Base-by-base conservation (phyloP, 2,329 filamentous ascomycete genomes). In the Reticulascus tulasneorum region DNA sequence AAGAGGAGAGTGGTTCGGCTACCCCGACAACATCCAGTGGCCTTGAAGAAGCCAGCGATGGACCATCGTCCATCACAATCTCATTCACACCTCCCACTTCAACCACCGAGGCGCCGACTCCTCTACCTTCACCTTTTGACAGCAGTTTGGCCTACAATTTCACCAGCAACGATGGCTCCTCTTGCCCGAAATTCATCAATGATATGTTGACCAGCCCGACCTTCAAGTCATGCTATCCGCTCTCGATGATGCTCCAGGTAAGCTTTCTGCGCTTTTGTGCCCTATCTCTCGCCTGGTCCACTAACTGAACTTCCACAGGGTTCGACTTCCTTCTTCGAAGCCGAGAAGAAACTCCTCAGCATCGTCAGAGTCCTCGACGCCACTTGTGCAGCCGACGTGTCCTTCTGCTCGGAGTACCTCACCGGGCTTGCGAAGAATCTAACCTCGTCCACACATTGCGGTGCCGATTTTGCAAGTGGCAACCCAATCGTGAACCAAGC, bases 241-340 rank as follows among this genome's bases (percentile, higher is more conserved):
- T 96, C 38, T 95, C 90, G 2, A 71, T 95, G 50, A 75, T 97
- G 46, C 69, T 97, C 9, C 79, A 86, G 68, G 85, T 86, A 64
- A 54, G 75, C 54, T 9, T 21, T 9, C 17, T 9, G 6, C 7
- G 12, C 7, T 10, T 35, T 32, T n/a, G 22, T 6, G 22, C 18
- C 20, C 29, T 16, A 30, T 12, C 20, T 16, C 9, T 33, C 13
- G 23, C 10, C 26, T 33, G 33, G 42, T 25, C 27, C 41, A 40
- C 48, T 59, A 35, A 58, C n/a, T n/a, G n/a, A n/a, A n/a, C 32
- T 22, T 23, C 22, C 10, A 12, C 57, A 94, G 80, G 88, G 85
- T 44, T 96, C 91, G 9, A 77, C 73, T 33, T 79, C 79, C 25
- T 95, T 96, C 65, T 97, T 97, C 67, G 69, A 87, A 37, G 82